Conservation (phyloP, 495 filamentous ascomycete species). For the Talaromyces wortmannii region DNA sequence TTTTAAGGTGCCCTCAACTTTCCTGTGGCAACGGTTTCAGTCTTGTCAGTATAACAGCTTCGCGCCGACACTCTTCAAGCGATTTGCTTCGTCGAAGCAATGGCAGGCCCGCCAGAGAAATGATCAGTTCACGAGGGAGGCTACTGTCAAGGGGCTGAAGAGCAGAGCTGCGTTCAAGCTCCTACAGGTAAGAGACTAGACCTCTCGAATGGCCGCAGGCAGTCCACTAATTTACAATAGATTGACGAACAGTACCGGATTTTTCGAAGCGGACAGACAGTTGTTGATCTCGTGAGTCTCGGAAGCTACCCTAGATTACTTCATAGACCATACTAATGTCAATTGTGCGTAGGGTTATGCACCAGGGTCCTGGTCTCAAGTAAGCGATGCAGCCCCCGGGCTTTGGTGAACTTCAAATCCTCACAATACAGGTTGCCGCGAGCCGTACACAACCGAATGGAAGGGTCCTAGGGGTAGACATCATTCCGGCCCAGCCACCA, state of each 20-base stretch:
- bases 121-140: slow-evolving; percentile 64
- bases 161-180: slow-evolving; percentile 92
- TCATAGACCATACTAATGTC: slow-evolving; percentile 3
- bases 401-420: neutral
- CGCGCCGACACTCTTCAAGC: neutral
- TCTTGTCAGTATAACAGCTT: neutral
- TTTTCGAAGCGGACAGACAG: slow-evolving; percentile 72
- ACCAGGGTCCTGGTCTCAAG: slow-evolving; percentile 91
- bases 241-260: slow-evolving; percentile 75
- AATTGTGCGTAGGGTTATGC: slow-evolving; percentile 66
- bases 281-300: slow-evolving; percentile 69
- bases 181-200: slow-evolving; percentile 49
- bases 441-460: slow-evolving; percentile 69
- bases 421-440: slow-evolving; percentile 60
- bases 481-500: slow-evolving; percentile 86
- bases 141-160: slow-evolving; percentile 70
- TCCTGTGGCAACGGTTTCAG: neutral
- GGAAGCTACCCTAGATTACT: neutral
- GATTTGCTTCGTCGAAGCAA: slow-evolving; percentile 61
- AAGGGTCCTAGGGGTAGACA: slow-evolving; percentile 81
- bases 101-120: slow-evolving; percentile 74
- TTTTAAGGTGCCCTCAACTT: neutral
- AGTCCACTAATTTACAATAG: slow-evolving; percentile 23
- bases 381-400: slow-evolving; percentile 20
- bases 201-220: neutral